Evolutionary conservation across 768 basidiomycete genomes (phyloP), one percentile per base, ranked within the genome.

Genomic region (Collybia sordida): DNA sequence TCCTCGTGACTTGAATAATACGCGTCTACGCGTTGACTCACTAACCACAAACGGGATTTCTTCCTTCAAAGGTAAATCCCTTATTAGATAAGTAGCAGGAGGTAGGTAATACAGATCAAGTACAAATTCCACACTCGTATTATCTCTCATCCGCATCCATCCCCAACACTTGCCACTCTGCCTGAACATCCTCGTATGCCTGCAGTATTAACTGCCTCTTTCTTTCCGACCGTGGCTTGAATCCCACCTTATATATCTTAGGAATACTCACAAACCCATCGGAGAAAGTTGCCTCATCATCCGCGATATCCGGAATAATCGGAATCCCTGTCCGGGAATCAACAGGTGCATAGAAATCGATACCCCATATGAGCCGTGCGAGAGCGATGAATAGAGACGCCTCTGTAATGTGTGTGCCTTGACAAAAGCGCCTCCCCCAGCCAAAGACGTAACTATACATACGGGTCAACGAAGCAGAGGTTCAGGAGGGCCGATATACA

Each of bases 351-450:
- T 54, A 36, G 47, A 59, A 59, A 14, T 54, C 52, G 40, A 59
- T 39, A 3, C 52, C 58, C 58, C 56, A 59, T 17, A 59, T 49
- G 22, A 59, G 38, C 23, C 55, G 40, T 18, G 55, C 49, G 14
- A 56, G 51, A 8, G 38, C 46, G 37, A 47, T 54, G 51, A 58
- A 60, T 6, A 59, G 43, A 17, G 56, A 57, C 18, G 45, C 54
- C 34, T 58, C 59, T n/a, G 64, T 59, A 42, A 63, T 56, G 36
- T 50, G 49, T 18, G 51, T 50, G 2, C 56, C 58, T 11, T 54
- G 66, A 42, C 64, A 67, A 49, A 65, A 60, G 18, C 65, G 61
- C 41, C 67, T 34, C 34, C 65, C 66, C 51, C 61, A 68, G n/a
- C 67, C 59, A 49, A 67, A 70, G 17, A 57, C 53, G 35, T 56